These are phyloP conservation scores for Starmerella stigmatis DNA, from an alignment of 805 yeast species.

Conservation along the genomic window DNA sequence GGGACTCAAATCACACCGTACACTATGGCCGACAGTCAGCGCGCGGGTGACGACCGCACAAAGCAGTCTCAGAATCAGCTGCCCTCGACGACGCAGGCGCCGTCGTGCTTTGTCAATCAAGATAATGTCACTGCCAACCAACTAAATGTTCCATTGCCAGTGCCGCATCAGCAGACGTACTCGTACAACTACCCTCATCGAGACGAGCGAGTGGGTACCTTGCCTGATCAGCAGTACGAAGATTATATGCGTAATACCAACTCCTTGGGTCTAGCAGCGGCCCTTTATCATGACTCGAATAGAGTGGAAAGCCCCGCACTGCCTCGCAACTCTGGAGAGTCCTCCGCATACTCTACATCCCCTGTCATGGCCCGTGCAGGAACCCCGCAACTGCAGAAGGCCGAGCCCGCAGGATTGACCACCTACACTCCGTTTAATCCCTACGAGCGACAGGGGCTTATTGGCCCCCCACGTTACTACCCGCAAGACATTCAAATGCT, in stretches of 20 bases:
- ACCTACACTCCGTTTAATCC: background rate
- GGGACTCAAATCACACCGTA: too few relatives aligned
- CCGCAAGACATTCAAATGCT: background rate
- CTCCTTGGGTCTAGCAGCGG: slow-evolving; percentile 1
- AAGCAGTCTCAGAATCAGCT: background rate
- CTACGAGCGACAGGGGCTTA: slow-evolving; percentile 4
- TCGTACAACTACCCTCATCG: background rate
- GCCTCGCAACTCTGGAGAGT: too few relatives aligned
- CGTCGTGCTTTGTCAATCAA: background rate
- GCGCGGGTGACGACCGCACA: background rate
- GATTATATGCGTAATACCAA: slow-evolving; percentile 2
- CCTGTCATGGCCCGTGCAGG: too few relatives aligned
- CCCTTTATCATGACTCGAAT: background rate
- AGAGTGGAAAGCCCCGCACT: too few relatives aligned
- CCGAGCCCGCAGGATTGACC: background rate
- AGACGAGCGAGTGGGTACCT: background rate
- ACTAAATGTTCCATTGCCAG: background rate
- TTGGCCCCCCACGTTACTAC: background rate
- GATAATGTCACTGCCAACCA: background rate
- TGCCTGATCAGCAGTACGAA: slow-evolving; percentile 6
- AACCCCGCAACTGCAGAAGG: background rate
- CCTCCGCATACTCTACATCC: too few relatives aligned
- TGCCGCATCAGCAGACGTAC: background rate
- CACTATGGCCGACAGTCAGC: background rate
- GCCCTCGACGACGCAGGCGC: slow-evolving; percentile 4